Base-by-base conservation (phyloP, 2,329 filamentous ascomycete species). In the Zymoseptoria tritici region DNA sequence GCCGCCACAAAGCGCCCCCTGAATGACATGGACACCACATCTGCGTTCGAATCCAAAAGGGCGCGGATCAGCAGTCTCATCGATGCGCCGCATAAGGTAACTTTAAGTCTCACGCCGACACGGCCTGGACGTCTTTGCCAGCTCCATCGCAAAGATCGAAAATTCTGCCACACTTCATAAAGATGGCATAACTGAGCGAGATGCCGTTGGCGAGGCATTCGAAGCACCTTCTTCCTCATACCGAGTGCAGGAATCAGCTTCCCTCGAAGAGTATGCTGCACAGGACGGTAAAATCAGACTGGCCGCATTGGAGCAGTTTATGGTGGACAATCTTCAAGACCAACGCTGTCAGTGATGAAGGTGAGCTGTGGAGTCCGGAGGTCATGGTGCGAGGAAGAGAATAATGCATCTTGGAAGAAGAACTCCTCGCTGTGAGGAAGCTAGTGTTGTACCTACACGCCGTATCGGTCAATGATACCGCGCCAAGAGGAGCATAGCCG, bases 261-360 rank as follows among this genome's bases (percentile, higher is more conserved):
- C 36, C 36, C 36, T 46, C 36, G 36, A 46, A n/a, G 36, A 46
- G 5, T 80, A 79, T 60, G 73, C 73, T 1, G 67, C 69, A 46
- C 76, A 77, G 53, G 67, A 72, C 24, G 70, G 72, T 16, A 75
- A 79, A 20, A 68, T 72, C 36, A 75, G 81, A 7, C 70, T 73
- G 53, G 67, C 69, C 9, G 70, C 76, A 9, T 66, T 84, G 19
- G 79, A 82, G 56, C 71, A 79, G 22, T 81, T 81, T 62, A 78
- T 84, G 57, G 73, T 79, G 46, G 73, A 75, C n/a, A 75, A 77
- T 59, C 72, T 84, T 2, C 74, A 80, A 26, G 77, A 24, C 22
- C 72, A 31, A 9, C 29, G 29, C 29, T 7, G 29, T 31, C 29
- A 31, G 29, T 31, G 11, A 2, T 31, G 29, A 31, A 2, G 5